Conservation (phyloP, 1,139 yeast genomes). For the Pichia norvegensis region DNA sequence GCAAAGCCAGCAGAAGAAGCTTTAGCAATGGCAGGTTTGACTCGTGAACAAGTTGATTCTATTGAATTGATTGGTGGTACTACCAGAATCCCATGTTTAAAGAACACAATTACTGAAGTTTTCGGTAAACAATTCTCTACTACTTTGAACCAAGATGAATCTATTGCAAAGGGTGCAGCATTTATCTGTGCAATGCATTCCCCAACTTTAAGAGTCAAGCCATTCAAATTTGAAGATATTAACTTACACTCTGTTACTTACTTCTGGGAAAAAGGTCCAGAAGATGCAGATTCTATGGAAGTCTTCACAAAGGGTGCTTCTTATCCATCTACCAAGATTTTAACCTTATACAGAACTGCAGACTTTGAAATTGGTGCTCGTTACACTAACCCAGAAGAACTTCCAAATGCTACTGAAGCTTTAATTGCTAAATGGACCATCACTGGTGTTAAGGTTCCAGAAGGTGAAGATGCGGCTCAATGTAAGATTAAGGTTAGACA, state of each 20-base stretch:
- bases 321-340: slow-evolving; percentile 92
- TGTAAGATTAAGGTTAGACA: slow-evolving; percentile 92
- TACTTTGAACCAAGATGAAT: slow-evolving; percentile 98
- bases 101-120: slow-evolving; percentile 68
- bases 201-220: slow-evolving; percentile 97
- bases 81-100: slow-evolving; percentile 92
- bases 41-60: slow-evolving; percentile 70
- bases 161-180: slow-evolving; percentile 98
- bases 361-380: slow-evolving; percentile 84
- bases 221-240: slow-evolving; percentile 94
- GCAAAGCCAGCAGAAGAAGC: slow-evolving; percentile 75
- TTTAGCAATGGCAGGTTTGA: slow-evolving; percentile 68
- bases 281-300: slow-evolving; percentile 86
- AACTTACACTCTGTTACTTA: slow-evolving; percentile 90
- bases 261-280: slow-evolving; percentile 91
- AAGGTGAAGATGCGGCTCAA: slow-evolving; percentile 72
- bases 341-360: slow-evolving; percentile 85
- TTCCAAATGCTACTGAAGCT: slow-evolving; percentile 64
- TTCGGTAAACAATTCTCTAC: slow-evolving; percentile 85
- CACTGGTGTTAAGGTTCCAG: slow-evolving; percentile 74
- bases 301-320: slow-evolving; percentile 92
- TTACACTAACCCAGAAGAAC: slow-evolving; percentile 67
- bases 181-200: slow-evolving; percentile 99
- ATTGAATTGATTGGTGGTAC: slow-evolving; percentile 97
- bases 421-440: slow-evolving; percentile 79